Base-by-base conservation (phyloP, 306 rosid species). In the Oemleria cerasiformis region DNA sequence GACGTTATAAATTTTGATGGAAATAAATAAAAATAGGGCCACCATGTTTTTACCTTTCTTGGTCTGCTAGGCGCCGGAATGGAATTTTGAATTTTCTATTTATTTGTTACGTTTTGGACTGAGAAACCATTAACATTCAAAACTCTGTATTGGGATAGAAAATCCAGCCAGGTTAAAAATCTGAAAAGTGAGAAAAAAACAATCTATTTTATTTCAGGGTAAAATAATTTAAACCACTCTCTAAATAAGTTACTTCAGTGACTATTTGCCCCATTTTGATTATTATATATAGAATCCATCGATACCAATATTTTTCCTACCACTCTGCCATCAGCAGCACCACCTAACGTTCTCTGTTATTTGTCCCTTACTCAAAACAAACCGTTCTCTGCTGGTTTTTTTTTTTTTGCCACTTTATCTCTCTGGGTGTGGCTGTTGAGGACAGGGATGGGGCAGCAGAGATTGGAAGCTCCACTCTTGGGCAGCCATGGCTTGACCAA, bases 391-490 rank as follows among this genome's bases (percentile, higher is more conserved):
- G 8, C 15, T 42, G 40, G 55, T 50, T 58, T 34, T 30, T 12
- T 50, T 39, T 47, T 2, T 25, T 34, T 5, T 25, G 17, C 2
- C 13, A 17, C 39, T 59, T 56, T 65, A 21, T 64, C 30, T 40
- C 56, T 59, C n/a, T 49, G 3, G 49, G 53, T 25, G 12, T 11
- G n/a, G 34, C 43, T 48, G 4, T 30, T 30, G 48, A 20, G 11
- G 13, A 8, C 23, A 5, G 13, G 43, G 23, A 75, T 71, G 84
- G 71, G 7, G 49, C 47, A 70, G 51, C 78, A 43, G 47, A 45
- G 49, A 54, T 68, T 82, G 82, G 79, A 71, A 67, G 70, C 85
- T 73, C 85, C 87, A 67, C 79, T 87, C 16, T 15, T 80, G 73
- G 58, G 63, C 48, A 55, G 34, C 42, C n/a, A 53, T 69, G 75